A percentile compares a stretch with the other conserved stretches of the same genome.
phyloP scores from a whole-genome alignment of 768 basidiomycete genomes.

The Termitomyces eurrhizus region DNA sequence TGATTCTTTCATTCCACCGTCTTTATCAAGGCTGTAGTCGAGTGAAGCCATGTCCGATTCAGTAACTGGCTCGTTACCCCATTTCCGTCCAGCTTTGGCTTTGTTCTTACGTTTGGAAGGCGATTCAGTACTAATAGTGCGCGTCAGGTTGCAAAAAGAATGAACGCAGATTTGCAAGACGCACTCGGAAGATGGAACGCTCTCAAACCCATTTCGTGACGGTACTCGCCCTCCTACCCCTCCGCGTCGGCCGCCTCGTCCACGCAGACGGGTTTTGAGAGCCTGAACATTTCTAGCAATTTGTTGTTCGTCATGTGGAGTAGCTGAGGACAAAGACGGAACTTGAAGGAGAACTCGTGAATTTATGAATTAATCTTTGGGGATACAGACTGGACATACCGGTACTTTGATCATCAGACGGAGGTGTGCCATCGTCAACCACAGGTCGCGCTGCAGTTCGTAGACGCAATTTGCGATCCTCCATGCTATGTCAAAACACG shows the following conservation, averaged over 20 bases:
- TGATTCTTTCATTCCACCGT: slow-evolving; percentile 28
- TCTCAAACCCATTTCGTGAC: slow-evolving; percentile 54
- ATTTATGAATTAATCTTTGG: not conserved
- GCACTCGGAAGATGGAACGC: slow-evolving; percentile 68
- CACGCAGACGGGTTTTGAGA: slow-evolving; percentile 80
- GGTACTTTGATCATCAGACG: slow-evolving; percentile 59
- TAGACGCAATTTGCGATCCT: slow-evolving; percentile 75
- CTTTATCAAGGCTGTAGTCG: slow-evolving; percentile 75
- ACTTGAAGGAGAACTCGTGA: slow-evolving; percentile 24
- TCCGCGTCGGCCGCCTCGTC: slow-evolving; percentile 60
- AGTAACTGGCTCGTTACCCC: slow-evolving; percentile 80
- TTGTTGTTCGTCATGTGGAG: slow-evolving; percentile 75
- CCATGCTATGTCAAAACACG: slow-evolving; percentile 3
- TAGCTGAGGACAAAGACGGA: slow-evolving; percentile 45
- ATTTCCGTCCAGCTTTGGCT: slow-evolving; percentile 80
- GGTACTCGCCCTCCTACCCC: slow-evolving; percentile 48
- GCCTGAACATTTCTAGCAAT: slow-evolving; percentile 92
- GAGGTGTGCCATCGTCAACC: slow-evolving; percentile 40
- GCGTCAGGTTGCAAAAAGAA: not conserved
- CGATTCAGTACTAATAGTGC: slow-evolving; percentile 51
- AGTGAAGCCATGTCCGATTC: slow-evolving; percentile 91
- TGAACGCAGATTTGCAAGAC: slow-evolving; percentile 17
- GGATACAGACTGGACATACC: slow-evolving; percentile 30
- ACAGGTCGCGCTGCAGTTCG: slow-evolving; percentile 36
- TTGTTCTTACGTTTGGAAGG: slow-evolving; percentile 59